Conservation (phyloP, 345 rosid genomes). For the Populus deltoides region DNA sequence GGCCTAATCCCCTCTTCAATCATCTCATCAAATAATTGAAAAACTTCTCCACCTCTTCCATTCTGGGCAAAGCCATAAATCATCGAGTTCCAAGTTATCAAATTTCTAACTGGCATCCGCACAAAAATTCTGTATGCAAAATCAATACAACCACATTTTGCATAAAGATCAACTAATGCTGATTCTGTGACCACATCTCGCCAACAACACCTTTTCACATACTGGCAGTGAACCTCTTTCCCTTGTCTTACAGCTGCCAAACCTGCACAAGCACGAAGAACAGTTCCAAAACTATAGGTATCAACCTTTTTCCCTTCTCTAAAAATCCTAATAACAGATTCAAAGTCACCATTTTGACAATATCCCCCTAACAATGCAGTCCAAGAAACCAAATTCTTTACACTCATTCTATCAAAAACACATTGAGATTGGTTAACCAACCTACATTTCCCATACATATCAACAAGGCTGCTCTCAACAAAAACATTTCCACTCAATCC, state of each 20-base stretch:
- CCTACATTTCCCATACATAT: slow-evolving; percentile 93
- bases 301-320: slow-evolving; percentile 50
- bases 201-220: slow-evolving; percentile 69
- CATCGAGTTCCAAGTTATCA: slow-evolving; percentile 90
- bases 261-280: slow-evolving; percentile 85
- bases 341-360: slow-evolving; percentile 67
- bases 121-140: slow-evolving; percentile 50
- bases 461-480: slow-evolving; percentile 79
- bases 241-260: slow-evolving; percentile 68
- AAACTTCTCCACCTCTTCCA: slow-evolving; percentile 70
- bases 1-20: slow-evolving; percentile 52
- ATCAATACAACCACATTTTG: slow-evolving; percentile 76
- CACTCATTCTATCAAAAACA: slow-evolving; percentile 64
- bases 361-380: slow-evolving; percentile 78
- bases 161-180: slow-evolving; percentile 83
- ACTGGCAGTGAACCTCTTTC: slow-evolving; percentile 88
- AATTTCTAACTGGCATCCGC: slow-evolving; percentile 49
- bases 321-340: slow-evolving; percentile 58
- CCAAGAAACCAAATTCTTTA: slow-evolving; percentile 72
- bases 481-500: slow-evolving; percentile 60
- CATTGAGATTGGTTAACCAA: slow-evolving; percentile 46
- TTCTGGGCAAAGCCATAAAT: slow-evolving; percentile 80
- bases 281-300: slow-evolving; percentile 77
- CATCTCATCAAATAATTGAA: slow-evolving; percentile 59
- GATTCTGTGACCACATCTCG: slow-evolving; percentile 76